phyloP scores from a whole-genome alignment of 805 yeast genomes.

The Kazachstania africana region DNA sequence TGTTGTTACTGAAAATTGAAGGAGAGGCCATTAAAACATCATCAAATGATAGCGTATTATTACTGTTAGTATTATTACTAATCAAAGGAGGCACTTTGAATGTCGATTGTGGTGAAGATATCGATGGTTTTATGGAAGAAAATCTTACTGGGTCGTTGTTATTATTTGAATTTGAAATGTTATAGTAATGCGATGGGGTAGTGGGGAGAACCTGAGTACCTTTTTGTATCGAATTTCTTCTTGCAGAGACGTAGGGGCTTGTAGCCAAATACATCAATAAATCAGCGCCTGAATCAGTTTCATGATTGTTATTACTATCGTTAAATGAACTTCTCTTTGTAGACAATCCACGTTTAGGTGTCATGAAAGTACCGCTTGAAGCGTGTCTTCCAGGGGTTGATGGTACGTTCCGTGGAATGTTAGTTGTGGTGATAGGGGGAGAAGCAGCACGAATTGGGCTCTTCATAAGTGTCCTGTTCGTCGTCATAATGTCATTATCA shows the following conservation, averaged over 20 bases:
- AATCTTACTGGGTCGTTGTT: slow-evolving; percentile 16
- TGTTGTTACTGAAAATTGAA: slow-evolving; percentile 7
- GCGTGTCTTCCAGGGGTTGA: not conserved
- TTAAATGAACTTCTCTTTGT: slow-evolving; percentile 3
- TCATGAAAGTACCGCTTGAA: not conserved
- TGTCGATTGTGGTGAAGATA: slow-evolving; percentile 23
- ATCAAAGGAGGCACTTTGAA: slow-evolving; percentile 16
- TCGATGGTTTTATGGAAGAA: slow-evolving; percentile 21
- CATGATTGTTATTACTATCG: slow-evolving; percentile 1
- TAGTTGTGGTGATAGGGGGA: not conserved
- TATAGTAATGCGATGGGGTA: slow-evolving; percentile 15
- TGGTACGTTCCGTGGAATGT: not conserved
- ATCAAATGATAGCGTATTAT: slow-evolving; percentile 4
- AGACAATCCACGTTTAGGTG: slow-evolving; percentile 2
- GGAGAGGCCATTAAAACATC: slow-evolving; percentile 22
- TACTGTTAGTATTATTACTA: not conserved
- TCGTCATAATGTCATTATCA: too few species aligned
- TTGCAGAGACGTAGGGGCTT: slow-evolving; percentile 19
- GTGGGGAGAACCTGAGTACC: slow-evolving; percentile 10
- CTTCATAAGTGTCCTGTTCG: too few species aligned
- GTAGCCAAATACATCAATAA: slow-evolving; percentile 27
- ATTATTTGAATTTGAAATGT: slow-evolving; percentile 2
- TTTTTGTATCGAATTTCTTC: not conserved
- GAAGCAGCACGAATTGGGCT: too few species aligned
- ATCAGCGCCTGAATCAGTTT: slow-evolving; percentile 26